Percentiles rank a stretch among this genome's conserved stretches.
phyloP scores from a whole-genome alignment of 768 basidiomycete species.

The Suillus paluster region DNA sequence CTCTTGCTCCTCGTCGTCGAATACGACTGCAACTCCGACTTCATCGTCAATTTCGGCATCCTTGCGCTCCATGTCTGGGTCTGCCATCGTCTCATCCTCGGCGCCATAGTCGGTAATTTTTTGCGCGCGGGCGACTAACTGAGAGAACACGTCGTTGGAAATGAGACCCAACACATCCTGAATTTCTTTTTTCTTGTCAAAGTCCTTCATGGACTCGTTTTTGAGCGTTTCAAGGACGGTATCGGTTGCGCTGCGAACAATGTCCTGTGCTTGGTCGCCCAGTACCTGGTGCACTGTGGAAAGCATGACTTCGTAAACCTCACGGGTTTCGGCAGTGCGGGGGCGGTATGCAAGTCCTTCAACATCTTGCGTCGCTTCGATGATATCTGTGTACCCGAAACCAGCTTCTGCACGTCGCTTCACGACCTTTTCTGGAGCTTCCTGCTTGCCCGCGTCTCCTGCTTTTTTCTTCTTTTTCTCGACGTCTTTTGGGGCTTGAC shows the following conservation, averaged over 20 bases:
- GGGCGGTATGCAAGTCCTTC: constrained; percentile 94
- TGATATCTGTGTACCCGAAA: constrained; percentile 88
- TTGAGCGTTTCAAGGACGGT: constrained; percentile 87
- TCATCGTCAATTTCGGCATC: constrained; percentile 95
- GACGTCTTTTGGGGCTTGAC: constrained; percentile 83
- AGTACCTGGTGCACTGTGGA: constrained; percentile 80
- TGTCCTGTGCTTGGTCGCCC: constrained; percentile 95
- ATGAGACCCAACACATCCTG: constrained; percentile 73
- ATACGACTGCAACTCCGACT: constrained; percentile 96
- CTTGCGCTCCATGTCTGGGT: constrained; percentile 80
- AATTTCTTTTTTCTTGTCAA: constrained; percentile 96
- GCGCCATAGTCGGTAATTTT: constrained; percentile 96
- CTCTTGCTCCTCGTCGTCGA: constrained; percentile 96
- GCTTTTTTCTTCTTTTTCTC: constrained; percentile 95
- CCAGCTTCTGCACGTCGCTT: constrained; percentile 67
- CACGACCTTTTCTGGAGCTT: constrained; percentile 58
- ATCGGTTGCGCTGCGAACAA: constrained; percentile 96
- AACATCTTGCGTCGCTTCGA: constrained; percentile 91
- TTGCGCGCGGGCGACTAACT: constrained; percentile 84
- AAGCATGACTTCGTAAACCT: constrained; percentile 92
- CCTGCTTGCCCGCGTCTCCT: constrained; percentile 51
- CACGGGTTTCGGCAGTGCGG: constrained; percentile 90
- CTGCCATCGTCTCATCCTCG: constrained; percentile 79
- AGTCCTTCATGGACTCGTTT: constrained; percentile 87
- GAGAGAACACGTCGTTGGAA: constrained; percentile 75